Evolutionary conservation across 2,329 filamentous ascomycete species (phyloP), one percentile per base, ranked within the genome.

Genomic region (Exophiala calicioides): DNA sequence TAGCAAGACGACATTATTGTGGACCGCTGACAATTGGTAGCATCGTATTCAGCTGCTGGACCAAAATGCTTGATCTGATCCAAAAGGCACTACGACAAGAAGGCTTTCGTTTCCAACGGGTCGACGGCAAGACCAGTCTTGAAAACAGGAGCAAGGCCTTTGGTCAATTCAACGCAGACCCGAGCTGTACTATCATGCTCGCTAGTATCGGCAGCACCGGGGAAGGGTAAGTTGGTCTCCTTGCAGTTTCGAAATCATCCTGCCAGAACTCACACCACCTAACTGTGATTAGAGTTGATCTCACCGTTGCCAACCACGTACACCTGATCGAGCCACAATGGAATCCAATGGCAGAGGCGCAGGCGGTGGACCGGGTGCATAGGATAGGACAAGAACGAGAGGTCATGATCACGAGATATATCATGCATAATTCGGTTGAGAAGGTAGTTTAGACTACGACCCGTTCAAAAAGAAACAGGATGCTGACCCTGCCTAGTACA

Each of bases 21-120:
- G 23, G 18, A 26, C 19, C 12, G 4, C 3, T 13, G 8, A 15
- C 5, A 16, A 43, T 0, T 44, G 62, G 24, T 47, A 75, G 69
- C 31, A 71, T 74, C 20, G 64, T 75, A 36, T 76, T 75, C 32
- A 73, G 70, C 0, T 71, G 65, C 43, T 75, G 70, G 73, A 75
- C 68, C 1, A 57, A 65, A 0, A 73, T 69, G 0, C 57, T 76
- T 0, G 57, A 70, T 13, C 58, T 76, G 0, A 52, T 75, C 0
- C 58, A 51, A 0, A 60, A 32, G 2, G 60, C 66, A 19, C 57
- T 75, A 0, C 8, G 56, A 0, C 6, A 21, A 1, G 60, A 58
- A 1, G 26, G 51, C 0, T 63, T 75, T 1, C 30, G 47, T 3
- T 49, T 36, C 10, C 18, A 27, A 10, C 66, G 71, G 0, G 72